Conservation (phyloP, 106 monocot genomes). For the Cymbidium sinense region DNA sequence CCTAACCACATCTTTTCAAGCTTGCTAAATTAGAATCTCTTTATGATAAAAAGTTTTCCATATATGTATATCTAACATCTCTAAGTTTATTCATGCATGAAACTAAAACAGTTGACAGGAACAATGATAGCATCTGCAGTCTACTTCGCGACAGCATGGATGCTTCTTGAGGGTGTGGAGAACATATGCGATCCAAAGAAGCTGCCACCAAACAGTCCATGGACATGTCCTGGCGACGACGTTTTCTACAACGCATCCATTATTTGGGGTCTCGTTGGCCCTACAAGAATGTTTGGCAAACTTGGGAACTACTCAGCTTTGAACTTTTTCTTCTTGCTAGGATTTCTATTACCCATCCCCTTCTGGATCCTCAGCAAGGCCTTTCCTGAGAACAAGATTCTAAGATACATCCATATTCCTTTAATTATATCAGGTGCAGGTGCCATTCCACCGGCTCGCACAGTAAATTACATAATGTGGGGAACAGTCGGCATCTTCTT, state of each 20-base stretch:
- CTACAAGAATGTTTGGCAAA: slow-evolving; percentile 51
- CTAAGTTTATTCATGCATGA: too few species aligned
- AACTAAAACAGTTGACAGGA: too few species aligned
- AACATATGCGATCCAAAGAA: too few species aligned
- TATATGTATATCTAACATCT: too few species aligned
- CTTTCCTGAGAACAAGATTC: slow-evolving; percentile 53
- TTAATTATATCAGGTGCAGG: slow-evolving; percentile 49
- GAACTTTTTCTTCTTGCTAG: slow-evolving; percentile 63
- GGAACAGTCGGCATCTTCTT: slow-evolving; percentile 46
- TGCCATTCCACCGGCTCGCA: slow-evolving; percentile 48
- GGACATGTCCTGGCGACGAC: slow-evolving; percentile 75
- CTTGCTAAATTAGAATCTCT: too few species aligned
- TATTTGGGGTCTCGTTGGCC: slow-evolving; percentile 88
- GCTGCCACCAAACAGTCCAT: slow-evolving; percentile 19
- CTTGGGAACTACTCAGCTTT: slow-evolving; percentile 31
- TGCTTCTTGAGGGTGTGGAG: too few species aligned
- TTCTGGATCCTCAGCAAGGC: slow-evolving; percentile 42
- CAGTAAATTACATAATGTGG: slow-evolving; percentile 70
- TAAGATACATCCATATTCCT: slow-evolving; percentile 60
- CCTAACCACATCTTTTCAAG: too few species aligned
- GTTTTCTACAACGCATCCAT: slow-evolving; percentile 71
- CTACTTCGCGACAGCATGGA: too few species aligned
- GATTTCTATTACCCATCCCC: slow-evolving; percentile 50
- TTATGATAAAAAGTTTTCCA: too few species aligned
- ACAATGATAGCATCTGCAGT: too few species aligned